phyloP scores from a whole-genome alignment of 495 filamentous ascomycete genomes.

The Opeltia flavorubescens region DNA sequence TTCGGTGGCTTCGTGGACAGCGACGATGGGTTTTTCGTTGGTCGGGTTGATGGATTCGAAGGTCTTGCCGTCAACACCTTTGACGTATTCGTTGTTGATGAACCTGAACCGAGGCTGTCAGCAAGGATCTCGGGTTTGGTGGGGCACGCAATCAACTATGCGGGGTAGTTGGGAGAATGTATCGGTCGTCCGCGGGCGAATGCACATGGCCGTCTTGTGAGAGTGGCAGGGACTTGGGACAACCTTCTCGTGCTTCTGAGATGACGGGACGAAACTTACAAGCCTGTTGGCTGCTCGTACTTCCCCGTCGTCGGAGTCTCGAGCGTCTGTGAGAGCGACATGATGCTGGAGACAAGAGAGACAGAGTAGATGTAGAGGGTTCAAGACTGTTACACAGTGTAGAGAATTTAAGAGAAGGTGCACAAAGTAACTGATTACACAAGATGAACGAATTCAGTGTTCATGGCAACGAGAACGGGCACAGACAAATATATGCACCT shows the following conservation, averaged over 20 bases:
- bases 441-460: neutral
- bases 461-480: neutral
- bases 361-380: neutral
- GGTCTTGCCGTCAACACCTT: constrained; percentile 65
- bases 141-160: neutral
- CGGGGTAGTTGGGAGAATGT: neutral
- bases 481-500: neutral
- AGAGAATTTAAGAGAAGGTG: neutral
- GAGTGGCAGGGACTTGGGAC: neutral
- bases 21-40: constrained; percentile 54
- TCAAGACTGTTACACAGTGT: neutral
- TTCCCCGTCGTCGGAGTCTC: constrained; percentile 57
- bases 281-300: constrained; percentile 73
- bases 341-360: constrained; percentile 19
- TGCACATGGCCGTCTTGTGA: no score
- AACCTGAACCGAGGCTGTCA: constrained; percentile 42
- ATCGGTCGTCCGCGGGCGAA: neutral
- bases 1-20: constrained; percentile 83
- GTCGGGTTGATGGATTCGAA: constrained; percentile 64
- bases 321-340: constrained; percentile 40
- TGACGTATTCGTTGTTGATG: constrained; percentile 96
- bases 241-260: neutral
- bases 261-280: constrained; percentile 47
- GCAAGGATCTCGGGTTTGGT: neutral
- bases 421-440: neutral